Evolutionary conservation across 1,284 basidiomycete genomes (phyloP).

Genomic region (Cryptococcus floricola): DNA sequence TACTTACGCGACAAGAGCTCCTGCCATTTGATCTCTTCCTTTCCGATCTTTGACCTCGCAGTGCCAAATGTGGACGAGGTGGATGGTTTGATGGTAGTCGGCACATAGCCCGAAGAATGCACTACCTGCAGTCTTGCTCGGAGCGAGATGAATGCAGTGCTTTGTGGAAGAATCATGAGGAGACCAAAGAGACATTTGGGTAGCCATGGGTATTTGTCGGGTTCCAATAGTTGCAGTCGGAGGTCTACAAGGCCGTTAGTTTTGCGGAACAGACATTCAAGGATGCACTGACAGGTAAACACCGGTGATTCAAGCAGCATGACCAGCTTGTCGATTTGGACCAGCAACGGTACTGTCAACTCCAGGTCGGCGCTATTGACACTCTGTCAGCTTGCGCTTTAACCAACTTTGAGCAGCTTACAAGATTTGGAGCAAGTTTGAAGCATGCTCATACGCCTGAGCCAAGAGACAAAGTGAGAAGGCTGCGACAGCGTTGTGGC

Average conservation of each 20-base stretch:
- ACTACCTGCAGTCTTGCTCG: slow-evolving; percentile 91
- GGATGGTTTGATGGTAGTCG: slow-evolving; percentile 53
- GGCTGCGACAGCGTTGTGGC: slow-evolving; percentile 94
- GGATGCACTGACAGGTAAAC: slow-evolving; percentile 73
- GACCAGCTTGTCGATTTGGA: slow-evolving; percentile 97
- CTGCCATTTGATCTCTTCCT: slow-evolving; percentile 91
- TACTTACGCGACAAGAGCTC: slow-evolving; percentile 67
- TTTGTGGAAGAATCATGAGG: slow-evolving; percentile 96
- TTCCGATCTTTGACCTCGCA: slow-evolving; percentile 67
- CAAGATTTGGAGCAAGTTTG: slow-evolving; percentile 95
- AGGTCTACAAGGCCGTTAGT: slow-evolving; percentile 60
- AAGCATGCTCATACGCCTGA: slow-evolving; percentile 98
- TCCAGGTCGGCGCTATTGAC: slow-evolving; percentile 88
- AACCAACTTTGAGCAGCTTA: slow-evolving; percentile 50
- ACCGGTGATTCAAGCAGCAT: slow-evolving; percentile 97
- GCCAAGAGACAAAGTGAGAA: slow-evolving; percentile 94
- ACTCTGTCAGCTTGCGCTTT: neutral
- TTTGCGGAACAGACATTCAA: neutral
- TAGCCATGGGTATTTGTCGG: slow-evolving; percentile 90
- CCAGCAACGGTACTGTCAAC: slow-evolving; percentile 87
- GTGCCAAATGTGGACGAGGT: slow-evolving; percentile 26
- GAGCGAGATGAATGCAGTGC: slow-evolving; percentile 90
- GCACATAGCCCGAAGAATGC: slow-evolving; percentile 87
- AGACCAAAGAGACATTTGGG: slow-evolving; percentile 98
- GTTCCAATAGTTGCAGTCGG: slow-evolving; percentile 93